Conservation (phyloP, 208 protist genomes). For the Leishmania amazonensis region DNA sequence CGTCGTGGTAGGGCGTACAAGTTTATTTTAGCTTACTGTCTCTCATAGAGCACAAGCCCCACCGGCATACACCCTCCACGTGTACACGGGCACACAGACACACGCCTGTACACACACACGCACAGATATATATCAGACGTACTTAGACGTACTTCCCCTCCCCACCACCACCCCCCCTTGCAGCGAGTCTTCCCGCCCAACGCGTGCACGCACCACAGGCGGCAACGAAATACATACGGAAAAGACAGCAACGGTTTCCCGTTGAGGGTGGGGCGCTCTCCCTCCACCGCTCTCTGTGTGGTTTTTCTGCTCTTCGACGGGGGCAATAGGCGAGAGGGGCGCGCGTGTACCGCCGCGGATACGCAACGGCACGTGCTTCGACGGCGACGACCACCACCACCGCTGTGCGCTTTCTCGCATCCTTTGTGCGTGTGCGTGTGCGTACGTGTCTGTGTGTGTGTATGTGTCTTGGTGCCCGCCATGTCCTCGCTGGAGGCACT, state of each 20-base stretch:
- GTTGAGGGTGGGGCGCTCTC: too few species aligned
- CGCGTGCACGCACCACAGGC: background rate
- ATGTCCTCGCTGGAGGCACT: constrained; percentile 55
- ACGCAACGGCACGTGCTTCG: background rate
- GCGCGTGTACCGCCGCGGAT: background rate
- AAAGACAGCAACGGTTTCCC: too few species aligned
- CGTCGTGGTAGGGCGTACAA: too few species aligned
- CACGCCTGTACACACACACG: too few species aligned
- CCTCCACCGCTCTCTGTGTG: too few species aligned
- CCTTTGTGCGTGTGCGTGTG: background rate
- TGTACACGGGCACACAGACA: too few species aligned
- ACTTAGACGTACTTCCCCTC: background rate
- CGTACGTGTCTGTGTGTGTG: background rate
- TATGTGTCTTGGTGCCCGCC: background rate
- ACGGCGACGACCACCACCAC: background rate
- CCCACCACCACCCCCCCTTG: background rate
- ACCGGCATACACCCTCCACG: too few species aligned
- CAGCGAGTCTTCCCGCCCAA: background rate
- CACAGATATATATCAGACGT: background rate
- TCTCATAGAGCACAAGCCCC: too few species aligned
- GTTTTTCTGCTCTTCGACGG: background rate
- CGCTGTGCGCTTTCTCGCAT: background rate
- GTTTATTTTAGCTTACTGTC: too few species aligned
- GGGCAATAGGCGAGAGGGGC: background rate
- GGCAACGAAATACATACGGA: background rate